Evolutionary conservation across 495 filamentous ascomycete species (phyloP).

Genomic region (Hypoxylon fuscum): DNA sequence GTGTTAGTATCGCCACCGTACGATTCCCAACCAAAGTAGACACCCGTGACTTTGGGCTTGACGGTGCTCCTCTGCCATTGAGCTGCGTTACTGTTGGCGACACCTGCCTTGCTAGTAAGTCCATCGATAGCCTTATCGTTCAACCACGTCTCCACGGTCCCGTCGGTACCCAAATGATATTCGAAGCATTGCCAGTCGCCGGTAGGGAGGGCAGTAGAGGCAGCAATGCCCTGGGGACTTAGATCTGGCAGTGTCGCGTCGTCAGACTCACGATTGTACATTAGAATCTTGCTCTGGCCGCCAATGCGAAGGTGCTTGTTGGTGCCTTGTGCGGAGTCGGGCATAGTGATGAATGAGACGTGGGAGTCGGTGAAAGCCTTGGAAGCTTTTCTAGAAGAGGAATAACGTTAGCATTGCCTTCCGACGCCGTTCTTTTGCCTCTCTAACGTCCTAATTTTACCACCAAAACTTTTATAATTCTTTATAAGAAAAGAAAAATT

Average conservation of each 20-base stretch:
- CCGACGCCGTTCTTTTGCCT: too few species aligned
- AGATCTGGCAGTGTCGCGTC: conserved; percentile 68
- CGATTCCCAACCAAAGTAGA: conserved; percentile 69
- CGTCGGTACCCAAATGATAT: conserved; percentile 64
- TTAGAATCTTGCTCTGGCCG: conserved; percentile 64
- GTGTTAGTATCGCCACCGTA: conserved; percentile 67
- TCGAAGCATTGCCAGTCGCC: conserved; percentile 65
- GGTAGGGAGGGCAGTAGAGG: conserved; percentile 58
- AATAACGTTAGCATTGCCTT: conserved; percentile 38
- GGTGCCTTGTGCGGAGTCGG: conserved; percentile 60
- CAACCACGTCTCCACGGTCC: conserved; percentile 66
- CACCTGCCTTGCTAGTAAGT: conserved; percentile 55
- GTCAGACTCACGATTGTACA: conserved; percentile 69
- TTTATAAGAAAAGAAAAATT: too few species aligned
- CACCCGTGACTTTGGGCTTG: conserved; percentile 59
- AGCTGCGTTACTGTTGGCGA: conserved; percentile 58
- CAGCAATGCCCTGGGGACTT: conserved; percentile 63
- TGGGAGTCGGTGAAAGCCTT: conserved; percentile 62
- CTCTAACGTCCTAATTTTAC: too few species aligned
- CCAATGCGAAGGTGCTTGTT: conserved; percentile 68
- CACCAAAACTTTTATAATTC: too few species aligned
- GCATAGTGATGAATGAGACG: conserved; percentile 70
- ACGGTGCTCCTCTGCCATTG: conserved; percentile 58
- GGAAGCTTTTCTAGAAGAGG: conserved; percentile 55
- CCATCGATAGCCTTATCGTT: conserved; percentile 59